phyloP scores from a whole-genome alignment of 2,329 filamentous ascomycete genomes.

The Neobulgaria alba region DNA sequence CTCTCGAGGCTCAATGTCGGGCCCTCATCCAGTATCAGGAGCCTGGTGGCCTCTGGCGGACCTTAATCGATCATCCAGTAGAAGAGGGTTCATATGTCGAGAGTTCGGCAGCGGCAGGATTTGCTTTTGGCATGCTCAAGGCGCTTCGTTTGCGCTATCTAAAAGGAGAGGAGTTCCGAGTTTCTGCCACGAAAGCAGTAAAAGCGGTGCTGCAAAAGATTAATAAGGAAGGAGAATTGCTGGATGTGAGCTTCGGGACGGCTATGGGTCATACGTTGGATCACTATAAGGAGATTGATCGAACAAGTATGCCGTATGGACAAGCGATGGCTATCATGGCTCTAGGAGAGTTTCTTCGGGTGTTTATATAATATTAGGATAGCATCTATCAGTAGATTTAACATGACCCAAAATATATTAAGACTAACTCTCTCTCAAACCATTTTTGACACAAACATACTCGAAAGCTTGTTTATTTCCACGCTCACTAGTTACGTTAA shows the following conservation, averaged over 20 bases:
- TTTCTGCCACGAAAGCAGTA: constrained; percentile 55
- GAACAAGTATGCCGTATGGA: constrained; percentile 77
- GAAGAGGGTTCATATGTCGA: constrained; percentile 65
- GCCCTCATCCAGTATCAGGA: constrained; percentile 54
- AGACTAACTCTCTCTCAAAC: no score
- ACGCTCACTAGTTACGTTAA: no score
- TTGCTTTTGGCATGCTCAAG: constrained; percentile 74
- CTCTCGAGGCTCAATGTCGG: constrained; percentile 59
- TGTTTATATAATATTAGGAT: constrained; percentile 2
- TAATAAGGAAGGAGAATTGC: constrained; percentile 57
- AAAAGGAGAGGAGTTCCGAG: constrained; percentile 45
- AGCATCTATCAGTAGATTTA: no score
- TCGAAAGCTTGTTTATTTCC: no score
- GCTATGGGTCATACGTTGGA: constrained; percentile 65
- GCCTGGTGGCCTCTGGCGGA: constrained; percentile 61
- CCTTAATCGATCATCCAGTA: constrained; percentile 56
- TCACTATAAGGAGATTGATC: constrained; percentile 68
- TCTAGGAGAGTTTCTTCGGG: constrained; percentile 60
- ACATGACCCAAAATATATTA: no score
- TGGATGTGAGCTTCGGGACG: constrained; percentile 70
- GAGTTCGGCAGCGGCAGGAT: constrained; percentile 70
- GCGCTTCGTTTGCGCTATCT: constrained; percentile 63
- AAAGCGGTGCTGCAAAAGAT: constrained; percentile 59
- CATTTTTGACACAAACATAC: no score
- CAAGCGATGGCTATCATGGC: constrained; percentile 82